Base-by-base conservation (phyloP, 371 early-diverging fungal genomes). In the Mucor lusitanicus region DNA sequence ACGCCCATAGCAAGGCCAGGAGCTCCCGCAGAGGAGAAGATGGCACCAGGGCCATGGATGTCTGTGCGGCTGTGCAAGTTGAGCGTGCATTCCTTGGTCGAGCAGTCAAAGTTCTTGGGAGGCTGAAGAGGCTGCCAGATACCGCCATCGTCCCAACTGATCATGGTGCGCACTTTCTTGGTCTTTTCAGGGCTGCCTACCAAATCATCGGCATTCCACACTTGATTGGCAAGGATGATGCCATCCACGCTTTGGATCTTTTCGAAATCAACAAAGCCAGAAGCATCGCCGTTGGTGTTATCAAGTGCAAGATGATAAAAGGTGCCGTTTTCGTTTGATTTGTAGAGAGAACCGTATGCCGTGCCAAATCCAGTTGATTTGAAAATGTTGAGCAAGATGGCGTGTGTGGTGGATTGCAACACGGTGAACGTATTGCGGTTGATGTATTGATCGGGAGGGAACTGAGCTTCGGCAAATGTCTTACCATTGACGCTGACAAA, bases 1-100 rank as follows among this genome's bases (percentile, higher is more conserved):
- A 97, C 91, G 27, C 92, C 98, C 76, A 98, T 80, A 69, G 96
- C 85, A 8, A 93, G 77, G 11, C 99, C 99, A 4, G 95, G 91
- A 0, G 97, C 92, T 6, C 91, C 79, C n/a, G 79, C 61, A 0
- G 90, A 84, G 35, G 92, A 88, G 63, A 87, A 93, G n/a, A 88
- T 83, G 0, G 87, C 84, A 19, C 88, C 91, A 9, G 84, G 82
- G 13, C 88, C 85, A 42, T 83, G 71, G 48, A 87, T 83, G 54
- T 90, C 88, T 0, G 92, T 88, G 17, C 89, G 88, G 55, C 91
- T 86, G 68, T 92, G 93, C 23, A 96, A 71, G 65, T 97, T 87
- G 33, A 97, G 79, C 13, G 82, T 70, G 72, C 94, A 94, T 54
- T 85, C 89, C 28, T 70, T 64, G 2, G 64, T 61, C 17, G 65